Evolutionary conservation across 1,284 basidiomycete genomes (phyloP).

Genomic region (Omphalotus olearius): DNA sequence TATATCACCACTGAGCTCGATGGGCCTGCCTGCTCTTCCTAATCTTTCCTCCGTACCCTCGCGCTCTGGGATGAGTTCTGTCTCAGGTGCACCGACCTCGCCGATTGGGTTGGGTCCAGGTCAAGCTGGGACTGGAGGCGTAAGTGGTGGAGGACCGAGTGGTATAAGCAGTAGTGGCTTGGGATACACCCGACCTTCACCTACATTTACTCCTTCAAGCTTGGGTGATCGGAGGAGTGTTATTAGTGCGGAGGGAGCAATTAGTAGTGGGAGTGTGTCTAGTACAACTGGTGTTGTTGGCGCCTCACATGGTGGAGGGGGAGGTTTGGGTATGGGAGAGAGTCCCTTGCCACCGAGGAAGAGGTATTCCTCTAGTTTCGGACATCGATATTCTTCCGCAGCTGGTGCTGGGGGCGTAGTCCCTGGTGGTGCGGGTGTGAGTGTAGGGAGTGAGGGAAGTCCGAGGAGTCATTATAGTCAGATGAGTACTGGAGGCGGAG

Average conservation of each 20-base stretch:
- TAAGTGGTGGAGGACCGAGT: neutral
- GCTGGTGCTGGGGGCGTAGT: slow-evolving; percentile 29
- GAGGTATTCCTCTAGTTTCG: slow-evolving; percentile 68
- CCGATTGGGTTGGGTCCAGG: neutral
- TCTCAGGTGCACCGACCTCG: neutral
- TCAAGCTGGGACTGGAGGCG: no score
- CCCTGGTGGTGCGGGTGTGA: slow-evolving; percentile 13
- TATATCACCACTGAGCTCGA: slow-evolving; percentile 4
- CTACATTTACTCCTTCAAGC: slow-evolving; percentile 44
- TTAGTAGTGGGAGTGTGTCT: slow-evolving; percentile 1
- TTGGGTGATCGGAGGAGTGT: slow-evolving; percentile 31
- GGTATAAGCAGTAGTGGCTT: slow-evolving; percentile 19
- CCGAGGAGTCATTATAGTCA: slow-evolving; percentile 3
- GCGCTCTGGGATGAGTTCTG: neutral
- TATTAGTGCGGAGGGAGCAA: neutral
- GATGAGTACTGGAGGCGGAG: slow-evolving; percentile 2
- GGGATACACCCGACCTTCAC: slow-evolving; percentile 34
- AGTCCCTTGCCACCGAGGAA: slow-evolving; percentile 28
- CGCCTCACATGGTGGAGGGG: neutral
- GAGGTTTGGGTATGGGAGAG: slow-evolving; percentile 9
- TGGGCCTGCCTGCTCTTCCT: slow-evolving; percentile 2
- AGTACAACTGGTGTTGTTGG: neutral
- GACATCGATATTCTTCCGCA: slow-evolving; percentile 52
- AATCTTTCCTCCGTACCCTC: slow-evolving; percentile 2
- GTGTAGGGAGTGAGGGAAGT: slow-evolving; percentile 9